Evolutionary conservation across 2,329 filamentous ascomycete genomes (phyloP).

Genomic region (Epichloe elymi): DNA sequence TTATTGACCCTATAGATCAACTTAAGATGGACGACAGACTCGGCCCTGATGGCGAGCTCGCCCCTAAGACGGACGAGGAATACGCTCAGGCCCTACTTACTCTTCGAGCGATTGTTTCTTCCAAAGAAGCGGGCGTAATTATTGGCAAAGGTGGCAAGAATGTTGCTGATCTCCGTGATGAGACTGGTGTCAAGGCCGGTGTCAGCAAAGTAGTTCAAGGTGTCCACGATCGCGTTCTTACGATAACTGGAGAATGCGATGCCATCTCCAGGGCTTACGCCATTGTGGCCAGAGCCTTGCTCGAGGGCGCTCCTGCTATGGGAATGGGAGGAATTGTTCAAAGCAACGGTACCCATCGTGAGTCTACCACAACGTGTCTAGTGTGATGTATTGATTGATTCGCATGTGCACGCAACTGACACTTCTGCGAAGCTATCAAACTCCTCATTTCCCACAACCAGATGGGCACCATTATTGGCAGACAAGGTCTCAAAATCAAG

Average conservation of each 20-base stretch:
- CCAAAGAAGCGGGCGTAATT: slow-evolving; percentile 97
- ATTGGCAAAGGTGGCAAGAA: slow-evolving; percentile 99
- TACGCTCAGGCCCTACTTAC: slow-evolving; percentile 89
- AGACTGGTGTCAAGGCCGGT: slow-evolving; percentile 94
- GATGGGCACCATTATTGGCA: slow-evolving; percentile 98
- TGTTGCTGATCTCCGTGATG: slow-evolving; percentile 89
- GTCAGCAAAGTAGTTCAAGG: slow-evolving; percentile 98
- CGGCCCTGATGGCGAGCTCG: slow-evolving; percentile 61
- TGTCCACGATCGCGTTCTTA: slow-evolving; percentile 92
- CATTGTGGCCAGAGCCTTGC: slow-evolving; percentile 77
- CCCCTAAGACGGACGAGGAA: slow-evolving; percentile 90
- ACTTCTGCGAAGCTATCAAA: slow-evolving; percentile 61
- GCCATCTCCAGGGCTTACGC: slow-evolving; percentile 86
- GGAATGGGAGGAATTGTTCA: slow-evolving; percentile 88
- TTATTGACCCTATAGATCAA: slow-evolving; percentile 49
- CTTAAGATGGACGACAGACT: slow-evolving; percentile 54
- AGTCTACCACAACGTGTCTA: slow-evolving; percentile 4
- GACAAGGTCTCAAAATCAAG: slow-evolving; percentile 96
- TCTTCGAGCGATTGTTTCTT: slow-evolving; percentile 92
- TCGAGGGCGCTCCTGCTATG: slow-evolving; percentile 88
- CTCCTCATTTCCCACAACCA: slow-evolving; percentile 98
- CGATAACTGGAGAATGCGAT: slow-evolving; percentile 81
- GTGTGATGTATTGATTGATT: not conserved
- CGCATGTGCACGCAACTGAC: not conserved
- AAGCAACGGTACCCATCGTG: slow-evolving; percentile 89